phyloP scores from a whole-genome alignment of 2,329 filamentous ascomycete species.

The Pseudogymnoascus sp. region DNA sequence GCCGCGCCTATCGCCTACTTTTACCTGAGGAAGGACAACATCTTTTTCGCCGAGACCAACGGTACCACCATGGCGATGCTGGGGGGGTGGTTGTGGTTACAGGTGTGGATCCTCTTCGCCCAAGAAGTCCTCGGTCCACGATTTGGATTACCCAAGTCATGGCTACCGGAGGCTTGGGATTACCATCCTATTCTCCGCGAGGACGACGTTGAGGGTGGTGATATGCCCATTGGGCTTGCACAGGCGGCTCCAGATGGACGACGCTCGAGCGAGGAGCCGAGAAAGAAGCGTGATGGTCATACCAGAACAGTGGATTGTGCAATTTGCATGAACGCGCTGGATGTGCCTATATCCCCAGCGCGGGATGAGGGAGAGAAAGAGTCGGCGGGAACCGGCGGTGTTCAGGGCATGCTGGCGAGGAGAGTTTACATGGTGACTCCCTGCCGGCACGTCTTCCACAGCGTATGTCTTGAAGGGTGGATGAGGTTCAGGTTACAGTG shows the following conservation, averaged over 20 bases:
- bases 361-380: constrained; percentile 39
- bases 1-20: constrained; percentile 80
- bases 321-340: constrained; percentile 86
- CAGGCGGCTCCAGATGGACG: constrained; percentile 26
- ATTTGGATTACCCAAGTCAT: constrained; percentile 68
- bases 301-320: constrained; percentile 71
- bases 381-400: constrained; percentile 38
- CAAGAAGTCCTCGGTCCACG: constrained; percentile 83
- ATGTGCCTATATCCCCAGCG: constrained; percentile 70
- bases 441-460: constrained; percentile 94
- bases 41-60: constrained; percentile 69
- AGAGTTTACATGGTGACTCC: constrained; percentile 95
- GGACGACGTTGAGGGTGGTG: constrained; percentile 71
- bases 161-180: constrained; percentile 74
- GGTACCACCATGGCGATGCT: constrained; percentile 54
- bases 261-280: constrained; percentile 21
- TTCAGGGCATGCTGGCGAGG: constrained; percentile 65
- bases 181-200: constrained; percentile 86
- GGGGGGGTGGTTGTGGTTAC: constrained; percentile 76
- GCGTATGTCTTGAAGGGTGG: constrained; percentile 85
- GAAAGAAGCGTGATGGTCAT: constrained; percentile 36
- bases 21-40: constrained; percentile 68
- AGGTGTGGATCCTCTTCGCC: constrained; percentile 67
- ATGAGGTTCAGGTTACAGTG: constrained; percentile 90
- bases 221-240: constrained; percentile 68